Evolutionary conservation across 2,329 filamentous ascomycete species (phyloP).

Genomic region (Beauveria sp.): DNA sequence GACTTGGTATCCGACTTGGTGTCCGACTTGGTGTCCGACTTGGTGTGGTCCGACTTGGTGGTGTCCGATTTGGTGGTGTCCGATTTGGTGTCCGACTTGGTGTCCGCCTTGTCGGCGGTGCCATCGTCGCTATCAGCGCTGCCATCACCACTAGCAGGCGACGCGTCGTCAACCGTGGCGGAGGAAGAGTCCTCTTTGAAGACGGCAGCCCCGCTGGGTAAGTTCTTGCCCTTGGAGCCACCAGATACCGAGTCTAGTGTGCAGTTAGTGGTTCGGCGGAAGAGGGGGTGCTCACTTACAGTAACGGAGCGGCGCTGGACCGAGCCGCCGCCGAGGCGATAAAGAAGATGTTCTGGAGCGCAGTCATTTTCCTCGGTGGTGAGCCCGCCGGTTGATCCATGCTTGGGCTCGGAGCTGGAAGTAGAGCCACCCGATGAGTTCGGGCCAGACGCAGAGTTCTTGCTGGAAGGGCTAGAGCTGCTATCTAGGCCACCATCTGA

Average conservation of each 20-base stretch:
- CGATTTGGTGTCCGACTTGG: no score
- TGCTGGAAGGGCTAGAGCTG: not conserved
- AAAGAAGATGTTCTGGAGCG: constrained; percentile 13
- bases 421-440: not conserved
- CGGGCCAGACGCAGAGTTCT: not conserved
- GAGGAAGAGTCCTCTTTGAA: constrained; percentile 1
- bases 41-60: not conserved
- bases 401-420: not conserved
- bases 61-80: no score
- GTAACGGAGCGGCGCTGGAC: constrained; percentile 11
- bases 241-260: constrained; percentile 15
- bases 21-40: not conserved
- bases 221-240: not conserved
- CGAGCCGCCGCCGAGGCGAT: constrained; percentile 12
- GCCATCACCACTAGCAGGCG: not conserved
- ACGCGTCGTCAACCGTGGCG: no score
- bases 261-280: constrained; percentile 21
- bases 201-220: not conserved
- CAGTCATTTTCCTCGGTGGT: not conserved
- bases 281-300: constrained; percentile 19
- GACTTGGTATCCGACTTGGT: no score
- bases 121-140: not conserved
- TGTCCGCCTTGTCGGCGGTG: not conserved
- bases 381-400: not conserved
- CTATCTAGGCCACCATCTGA: not conserved